Evolutionary conservation across 495 filamentous ascomycete species (phyloP).

Genomic region (Opeltia flavorubescens): DNA sequence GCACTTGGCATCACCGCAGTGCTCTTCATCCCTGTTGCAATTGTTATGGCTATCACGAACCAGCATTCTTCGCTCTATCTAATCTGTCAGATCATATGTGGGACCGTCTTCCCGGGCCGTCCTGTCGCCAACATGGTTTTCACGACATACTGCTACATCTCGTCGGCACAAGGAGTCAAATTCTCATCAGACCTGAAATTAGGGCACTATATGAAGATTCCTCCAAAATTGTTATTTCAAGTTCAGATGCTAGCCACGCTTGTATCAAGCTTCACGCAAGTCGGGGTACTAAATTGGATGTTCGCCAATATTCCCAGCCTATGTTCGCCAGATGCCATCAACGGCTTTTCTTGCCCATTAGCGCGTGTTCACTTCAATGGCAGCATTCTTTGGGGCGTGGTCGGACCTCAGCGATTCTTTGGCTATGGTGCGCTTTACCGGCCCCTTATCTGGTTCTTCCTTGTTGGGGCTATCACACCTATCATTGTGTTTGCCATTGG

Average conservation of each 20-base stretch:
- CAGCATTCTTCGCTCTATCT: slow-evolving; percentile 69
- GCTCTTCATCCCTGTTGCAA: slow-evolving; percentile 66
- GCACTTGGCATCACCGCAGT: slow-evolving; percentile 58
- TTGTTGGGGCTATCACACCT: slow-evolving; percentile 55
- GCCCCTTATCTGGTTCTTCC: slow-evolving; percentile 61
- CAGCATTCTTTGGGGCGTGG: slow-evolving; percentile 77
- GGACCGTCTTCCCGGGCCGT: slow-evolving; percentile 61
- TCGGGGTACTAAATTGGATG: slow-evolving; percentile 81
- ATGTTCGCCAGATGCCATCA: slow-evolving; percentile 63
- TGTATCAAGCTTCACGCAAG: slow-evolving; percentile 66
- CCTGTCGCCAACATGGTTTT: slow-evolving; percentile 86
- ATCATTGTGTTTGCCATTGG: slow-evolving; percentile 51
- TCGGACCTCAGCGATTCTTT: slow-evolving; percentile 66
- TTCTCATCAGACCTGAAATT: slow-evolving; percentile 80
- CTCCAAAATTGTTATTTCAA: slow-evolving; percentile 61
- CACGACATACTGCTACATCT: slow-evolving; percentile 72
- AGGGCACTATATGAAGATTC: slow-evolving; percentile 90
- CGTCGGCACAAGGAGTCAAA: slow-evolving; percentile 69
- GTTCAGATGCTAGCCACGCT: slow-evolving; percentile 73
- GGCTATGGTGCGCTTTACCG: slow-evolving; percentile 57
- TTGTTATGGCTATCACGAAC: slow-evolving; percentile 78
- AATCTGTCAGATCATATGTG: slow-evolving; percentile 66
- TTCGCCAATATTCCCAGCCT: slow-evolving; percentile 59
- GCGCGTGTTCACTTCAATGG: slow-evolving; percentile 85
- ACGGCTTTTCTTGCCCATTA: slow-evolving; percentile 78